Base-by-base conservation (phyloP, 768 basidiomycete genomes). In the Mycena rebaudengoi region DNA sequence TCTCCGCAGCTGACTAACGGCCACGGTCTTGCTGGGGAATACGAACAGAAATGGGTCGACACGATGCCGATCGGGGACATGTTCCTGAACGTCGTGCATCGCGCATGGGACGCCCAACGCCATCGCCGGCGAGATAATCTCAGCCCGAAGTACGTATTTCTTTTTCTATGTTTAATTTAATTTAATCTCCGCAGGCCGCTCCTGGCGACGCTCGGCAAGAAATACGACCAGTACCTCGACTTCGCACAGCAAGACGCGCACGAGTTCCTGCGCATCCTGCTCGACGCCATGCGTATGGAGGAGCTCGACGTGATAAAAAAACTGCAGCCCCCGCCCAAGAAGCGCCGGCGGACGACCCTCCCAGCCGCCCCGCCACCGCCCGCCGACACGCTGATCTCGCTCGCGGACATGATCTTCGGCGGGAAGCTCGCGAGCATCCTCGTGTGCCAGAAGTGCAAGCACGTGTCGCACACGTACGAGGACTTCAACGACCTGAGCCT, bases 231-330 rank as follows among this genome's bases (percentile, higher is more conserved):
- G 71, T 99, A 98, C 70, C 87, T 93, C 44, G 96, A 96, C 71
- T 96, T 96, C 74, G 88, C 92, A 8, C 96, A 99, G 75, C 96
- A 98, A 75, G 96, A 99, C 72, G 94, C 96, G 23, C 96, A 98
- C 74, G 96, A 99, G 79, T 91, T 97, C 65, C 78, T 98, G 25
- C 85, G 94, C 32, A 95, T 96, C 66, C 81, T 98, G 62, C 80
- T 98, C 37, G 96, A 98, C 74, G 91, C 90, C 20, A 92, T 96
- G 84, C 87, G 94, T 54, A 96, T 96, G 94, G 96, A 98, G 74
- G 96, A 98, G 75, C 80, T 88, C 51, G 96, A 99, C 72, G 92
- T 92, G 45, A 94, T 95, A 78, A 95, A 94, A 75, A 86, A 87
- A 64, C 85, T 89, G 39, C 86, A 84, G 66, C 87, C 86, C 10